A percentile compares a stretch with the other conserved stretches of the same genome.
Conservation (phyloP, 2,329 filamentous ascomycete genomes). For the Pseudomassariella vexata region DNA sequence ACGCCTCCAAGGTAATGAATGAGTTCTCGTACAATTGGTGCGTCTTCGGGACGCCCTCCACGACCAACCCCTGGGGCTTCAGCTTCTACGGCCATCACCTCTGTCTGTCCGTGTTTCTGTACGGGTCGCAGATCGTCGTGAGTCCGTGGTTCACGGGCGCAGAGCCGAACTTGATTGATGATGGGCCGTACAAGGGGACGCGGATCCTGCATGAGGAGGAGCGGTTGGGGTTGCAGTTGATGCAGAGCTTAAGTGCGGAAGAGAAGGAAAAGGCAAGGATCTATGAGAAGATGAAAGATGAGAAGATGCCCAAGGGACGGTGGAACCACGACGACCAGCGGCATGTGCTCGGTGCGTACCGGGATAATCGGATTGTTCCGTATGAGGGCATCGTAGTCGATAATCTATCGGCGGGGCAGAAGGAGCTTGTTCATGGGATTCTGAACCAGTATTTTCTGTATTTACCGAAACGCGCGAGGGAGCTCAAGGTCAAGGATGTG, state of each 20-base stretch:
- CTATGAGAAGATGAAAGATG: slow-evolving; percentile 56
- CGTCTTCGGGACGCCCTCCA: slow-evolving; percentile 59
- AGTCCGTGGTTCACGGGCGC: slow-evolving; percentile 75
- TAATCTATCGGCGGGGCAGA: slow-evolving; percentile 40
- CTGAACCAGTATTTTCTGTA: slow-evolving; percentile 63
- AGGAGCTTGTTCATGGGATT: slow-evolving; percentile 50
- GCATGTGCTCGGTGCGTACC: slow-evolving; percentile 71
- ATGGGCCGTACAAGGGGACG: slow-evolving; percentile 56
- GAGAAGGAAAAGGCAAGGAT: slow-evolving; percentile 46
- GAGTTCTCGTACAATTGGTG: slow-evolving; percentile 72
- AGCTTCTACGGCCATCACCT: slow-evolving; percentile 76
- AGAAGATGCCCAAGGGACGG: slow-evolving; percentile 58
- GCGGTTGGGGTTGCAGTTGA: slow-evolving; percentile 57
- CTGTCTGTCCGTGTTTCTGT: slow-evolving; percentile 65
- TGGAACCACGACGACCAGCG: slow-evolving; percentile 81
- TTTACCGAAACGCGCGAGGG: slow-evolving; percentile 50
- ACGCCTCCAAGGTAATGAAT: slow-evolving; percentile 60
- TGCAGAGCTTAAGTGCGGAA: slow-evolving; percentile 53
- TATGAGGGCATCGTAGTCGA: slow-evolving; percentile 61
- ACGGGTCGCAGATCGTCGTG: slow-evolving; percentile 58
- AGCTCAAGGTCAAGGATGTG: slow-evolving; percentile 48
- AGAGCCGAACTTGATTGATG: slow-evolving; percentile 70
- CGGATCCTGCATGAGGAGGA: slow-evolving; percentile 63
- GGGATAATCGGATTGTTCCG: slow-evolving; percentile 72
- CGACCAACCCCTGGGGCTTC: slow-evolving; percentile 60